Percentiles rank a stretch among this genome's conserved stretches.
These are phyloP conservation scores for Colletotrichum spinosum DNA, from an alignment of 2,329 filamentous ascomycete species.

Conservation along the genomic window DNA sequence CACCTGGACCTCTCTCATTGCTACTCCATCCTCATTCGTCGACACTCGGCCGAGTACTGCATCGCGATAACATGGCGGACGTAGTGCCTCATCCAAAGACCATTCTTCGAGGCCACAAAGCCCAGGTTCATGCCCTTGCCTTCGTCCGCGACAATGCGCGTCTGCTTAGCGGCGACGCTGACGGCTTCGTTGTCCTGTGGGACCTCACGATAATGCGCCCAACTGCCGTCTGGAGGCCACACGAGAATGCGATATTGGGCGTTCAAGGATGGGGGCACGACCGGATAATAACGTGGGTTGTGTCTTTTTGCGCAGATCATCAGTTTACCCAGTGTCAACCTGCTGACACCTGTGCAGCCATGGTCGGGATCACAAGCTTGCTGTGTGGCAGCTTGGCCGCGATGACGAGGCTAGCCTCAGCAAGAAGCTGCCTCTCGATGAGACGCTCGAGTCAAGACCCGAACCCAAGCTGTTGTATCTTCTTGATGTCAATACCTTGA, in stretches of 20 bases:
- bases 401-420: conserved; percentile 74
- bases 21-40: not conserved
- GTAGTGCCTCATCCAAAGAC: conserved; percentile 59
- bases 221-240: conserved; percentile 86
- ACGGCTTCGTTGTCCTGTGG: conserved; percentile 91
- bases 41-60: not conserved
- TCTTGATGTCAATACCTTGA: conserved; percentile 90
- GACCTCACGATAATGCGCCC: conserved; percentile 84
- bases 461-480: conserved; percentile 89
- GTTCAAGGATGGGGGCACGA: conserved; percentile 78
- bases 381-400: conserved; percentile 81
- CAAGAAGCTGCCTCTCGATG: conserved; percentile 77
- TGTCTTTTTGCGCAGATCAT: not conserved
- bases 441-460: conserved; percentile 57
- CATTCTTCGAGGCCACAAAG: conserved; percentile 86
- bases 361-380: conserved; percentile 87
- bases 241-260: conserved; percentile 81
- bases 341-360: conserved; percentile 67
- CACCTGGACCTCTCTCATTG: no score
- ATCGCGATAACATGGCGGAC: conserved; percentile 40
- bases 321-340: not conserved
- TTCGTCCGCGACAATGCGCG: conserved; percentile 81
- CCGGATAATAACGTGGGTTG: conserved; percentile 83
- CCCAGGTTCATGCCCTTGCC: conserved; percentile 80
- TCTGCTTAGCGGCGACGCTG: conserved; percentile 87